A percentile compares a stretch with the other conserved stretches of the same genome.
phyloP scores from a whole-genome alignment of 2,329 filamentous ascomycete genomes.

The Seiridium unicorne region DNA sequence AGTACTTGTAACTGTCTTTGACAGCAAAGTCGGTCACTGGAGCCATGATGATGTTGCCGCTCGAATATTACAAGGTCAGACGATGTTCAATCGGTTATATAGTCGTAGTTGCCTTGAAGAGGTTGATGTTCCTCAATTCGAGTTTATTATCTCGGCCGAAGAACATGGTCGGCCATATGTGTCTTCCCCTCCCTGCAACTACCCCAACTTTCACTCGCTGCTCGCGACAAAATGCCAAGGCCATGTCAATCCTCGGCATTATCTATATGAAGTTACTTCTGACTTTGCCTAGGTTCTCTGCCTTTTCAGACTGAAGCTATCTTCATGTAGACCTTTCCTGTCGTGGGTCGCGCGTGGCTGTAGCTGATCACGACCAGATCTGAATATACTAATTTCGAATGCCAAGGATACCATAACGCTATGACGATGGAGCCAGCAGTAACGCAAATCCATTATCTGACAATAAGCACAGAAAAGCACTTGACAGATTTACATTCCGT shows the following conservation, averaged over 20 bases:
- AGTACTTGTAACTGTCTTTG: slow-evolving; percentile 3
- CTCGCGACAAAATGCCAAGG: not conserved
- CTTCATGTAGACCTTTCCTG: no score
- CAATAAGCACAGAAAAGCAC: slow-evolving; percentile 9
- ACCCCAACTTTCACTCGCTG: not conserved
- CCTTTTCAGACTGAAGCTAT: no score
- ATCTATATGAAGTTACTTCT: not conserved
- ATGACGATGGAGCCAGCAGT: not conserved
- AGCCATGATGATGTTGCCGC: not conserved
- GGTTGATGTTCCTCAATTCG: no score
- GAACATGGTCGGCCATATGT: not conserved
- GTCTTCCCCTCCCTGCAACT: not conserved
- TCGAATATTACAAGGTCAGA: not conserved
- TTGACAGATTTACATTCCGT: slow-evolving; percentile 3
- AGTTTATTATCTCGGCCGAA: not conserved
- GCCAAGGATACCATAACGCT: no score
- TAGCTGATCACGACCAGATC: not conserved
- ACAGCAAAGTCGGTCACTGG: slow-evolving; percentile 3
- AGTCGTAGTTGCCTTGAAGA: not conserved
- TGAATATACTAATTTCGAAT: no score
- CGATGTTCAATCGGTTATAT: not conserved
- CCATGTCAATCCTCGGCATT: not conserved
- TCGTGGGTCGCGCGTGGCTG: no score
- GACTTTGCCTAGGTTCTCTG: no score
- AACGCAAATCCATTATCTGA: slow-evolving; percentile 18